phyloP scores from a whole-genome alignment of 202 grass and related monocot species.

The Tripidium arundinaceum region DNA sequence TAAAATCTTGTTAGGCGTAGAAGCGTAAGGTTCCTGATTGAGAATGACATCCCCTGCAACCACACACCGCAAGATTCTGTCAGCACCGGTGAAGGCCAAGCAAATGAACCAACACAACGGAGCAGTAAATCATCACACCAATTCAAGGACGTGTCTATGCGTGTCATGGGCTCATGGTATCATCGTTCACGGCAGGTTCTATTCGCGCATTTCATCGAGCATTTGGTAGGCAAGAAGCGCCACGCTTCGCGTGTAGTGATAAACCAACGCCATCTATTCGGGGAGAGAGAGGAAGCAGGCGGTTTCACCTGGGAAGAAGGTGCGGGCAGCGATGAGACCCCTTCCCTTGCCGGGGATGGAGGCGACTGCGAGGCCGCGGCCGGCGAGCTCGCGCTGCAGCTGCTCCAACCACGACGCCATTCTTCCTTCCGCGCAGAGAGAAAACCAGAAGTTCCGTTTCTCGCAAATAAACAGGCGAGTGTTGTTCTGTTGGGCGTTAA shows the following conservation, averaged over 20 bases:
- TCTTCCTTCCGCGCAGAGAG: not conserved
- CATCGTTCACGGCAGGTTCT: not conserved
- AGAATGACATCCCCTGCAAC: slow-evolving; percentile 71
- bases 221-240: not conserved
- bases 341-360: slow-evolving; percentile 61
- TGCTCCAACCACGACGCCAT: slow-evolving; percentile 58
- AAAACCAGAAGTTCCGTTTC: slow-evolving; percentile 7
- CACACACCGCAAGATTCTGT: not conserved
- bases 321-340: slow-evolving; percentile 47
- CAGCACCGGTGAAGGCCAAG: not conserved
- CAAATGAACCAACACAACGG: not conserved
- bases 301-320: slow-evolving; percentile 55
- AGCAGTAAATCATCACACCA: not conserved
- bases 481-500: not conserved
- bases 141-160: not conserved
- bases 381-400: slow-evolving; percentile 52
- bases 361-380: slow-evolving; percentile 46
- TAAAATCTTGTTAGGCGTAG: slow-evolving; percentile 55
- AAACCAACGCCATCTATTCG: not conserved
- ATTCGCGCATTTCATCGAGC: slow-evolving; percentile 50
- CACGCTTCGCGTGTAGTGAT: not conserved
- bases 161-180: not conserved
- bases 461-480: not conserved
- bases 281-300: not conserved
- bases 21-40: slow-evolving; percentile 61